A percentile compares a stretch with the other conserved stretches of the same genome.
phyloP scores from a whole-genome alignment of 208 protist species.

The Leishmania gerbilli region DNA sequence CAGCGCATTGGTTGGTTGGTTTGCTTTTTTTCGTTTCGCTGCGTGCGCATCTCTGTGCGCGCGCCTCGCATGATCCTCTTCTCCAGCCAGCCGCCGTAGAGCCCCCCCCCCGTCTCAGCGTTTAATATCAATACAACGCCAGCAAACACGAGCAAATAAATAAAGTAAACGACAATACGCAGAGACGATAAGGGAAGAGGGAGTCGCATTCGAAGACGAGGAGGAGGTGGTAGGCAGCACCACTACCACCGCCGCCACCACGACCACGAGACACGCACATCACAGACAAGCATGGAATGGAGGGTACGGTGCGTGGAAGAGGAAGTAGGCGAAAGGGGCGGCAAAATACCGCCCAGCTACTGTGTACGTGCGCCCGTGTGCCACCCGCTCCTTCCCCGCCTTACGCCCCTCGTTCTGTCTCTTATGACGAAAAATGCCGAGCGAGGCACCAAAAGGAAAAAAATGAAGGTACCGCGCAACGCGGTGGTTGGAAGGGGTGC shows the following conservation, averaged over 20 bases:
- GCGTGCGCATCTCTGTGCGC: neutral
- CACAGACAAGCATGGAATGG: neutral
- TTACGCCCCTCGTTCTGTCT: neutral
- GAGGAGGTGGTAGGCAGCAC: neutral
- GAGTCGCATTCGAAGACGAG: neutral
- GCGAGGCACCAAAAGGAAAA: neutral
- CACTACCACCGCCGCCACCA: neutral
- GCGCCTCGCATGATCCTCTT: neutral
- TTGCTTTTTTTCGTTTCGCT: neutral
- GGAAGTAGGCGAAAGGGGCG: too few species aligned
- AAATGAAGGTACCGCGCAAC: neutral
- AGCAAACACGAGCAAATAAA: neutral
- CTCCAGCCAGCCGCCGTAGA: too few species aligned
- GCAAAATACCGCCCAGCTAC: neutral
- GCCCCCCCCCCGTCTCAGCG: neutral
- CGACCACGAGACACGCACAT: neutral
- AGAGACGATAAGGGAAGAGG: neutral
- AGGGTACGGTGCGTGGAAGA: neutral
- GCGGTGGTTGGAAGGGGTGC: neutral
- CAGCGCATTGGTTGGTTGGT: neutral
- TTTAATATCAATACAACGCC: neutral
- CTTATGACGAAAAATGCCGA: neutral
- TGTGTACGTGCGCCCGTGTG: neutral
- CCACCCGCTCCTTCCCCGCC: neutral
- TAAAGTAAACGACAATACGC: neutral